A percentile compares a stretch with the other conserved stretches of the same genome.
Conservation (phyloP, 352 stramenopile genomes). For the Phytophthora kernoviae region DNA sequence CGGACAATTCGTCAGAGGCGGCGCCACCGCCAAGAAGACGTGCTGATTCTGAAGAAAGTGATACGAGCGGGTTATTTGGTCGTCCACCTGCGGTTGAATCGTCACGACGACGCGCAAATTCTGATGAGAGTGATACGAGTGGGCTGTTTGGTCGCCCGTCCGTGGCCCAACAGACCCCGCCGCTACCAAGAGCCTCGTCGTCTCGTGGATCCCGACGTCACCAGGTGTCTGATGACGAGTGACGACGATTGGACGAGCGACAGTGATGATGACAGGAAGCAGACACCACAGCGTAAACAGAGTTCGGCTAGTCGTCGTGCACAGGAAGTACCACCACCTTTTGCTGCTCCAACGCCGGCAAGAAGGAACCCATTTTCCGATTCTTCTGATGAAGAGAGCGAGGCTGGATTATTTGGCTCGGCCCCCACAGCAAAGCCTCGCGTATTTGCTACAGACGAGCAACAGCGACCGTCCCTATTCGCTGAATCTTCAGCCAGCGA, state of each 20-base stretch:
- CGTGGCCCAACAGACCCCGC: slow-evolving; percentile 17
- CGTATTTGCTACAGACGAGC: slow-evolving; percentile 36
- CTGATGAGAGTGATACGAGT: slow-evolving; percentile 59
- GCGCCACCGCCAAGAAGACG: slow-evolving; percentile 23
- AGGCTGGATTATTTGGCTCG: slow-evolving; percentile 60
- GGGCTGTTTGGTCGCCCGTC: slow-evolving; percentile 58
- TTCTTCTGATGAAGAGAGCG: slow-evolving; percentile 64
- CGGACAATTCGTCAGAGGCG: slow-evolving; percentile 33
- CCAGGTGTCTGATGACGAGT: slow-evolving; percentile 46
- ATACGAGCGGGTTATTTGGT: slow-evolving; percentile 66
- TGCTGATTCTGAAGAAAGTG: slow-evolving; percentile 54
- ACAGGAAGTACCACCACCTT: slow-evolving; percentile 25
- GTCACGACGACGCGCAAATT: slow-evolving; percentile 39
- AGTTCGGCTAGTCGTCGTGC: slow-evolving; percentile 17
- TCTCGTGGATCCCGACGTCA: slow-evolving; percentile 31
- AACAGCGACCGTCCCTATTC: slow-evolving; percentile 36
- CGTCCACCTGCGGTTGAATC: slow-evolving; percentile 16
- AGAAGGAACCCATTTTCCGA: slow-evolving; percentile 60
- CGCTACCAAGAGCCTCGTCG: slow-evolving; percentile 13
- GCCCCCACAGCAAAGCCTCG: slow-evolving; percentile 23
- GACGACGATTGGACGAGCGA: slow-evolving; percentile 64
- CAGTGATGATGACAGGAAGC: slow-evolving; percentile 35
- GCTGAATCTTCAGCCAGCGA: slow-evolving; percentile 33
- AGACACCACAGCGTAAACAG: slow-evolving; percentile 22
- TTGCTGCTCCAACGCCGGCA: slow-evolving; percentile 23